A percentile compares a stretch with the other conserved stretches of the same genome.
Evolutionary conservation across 2,329 filamentous ascomycete species (phyloP).

Genomic region (Conoideocrella luteorostrata): DNA sequence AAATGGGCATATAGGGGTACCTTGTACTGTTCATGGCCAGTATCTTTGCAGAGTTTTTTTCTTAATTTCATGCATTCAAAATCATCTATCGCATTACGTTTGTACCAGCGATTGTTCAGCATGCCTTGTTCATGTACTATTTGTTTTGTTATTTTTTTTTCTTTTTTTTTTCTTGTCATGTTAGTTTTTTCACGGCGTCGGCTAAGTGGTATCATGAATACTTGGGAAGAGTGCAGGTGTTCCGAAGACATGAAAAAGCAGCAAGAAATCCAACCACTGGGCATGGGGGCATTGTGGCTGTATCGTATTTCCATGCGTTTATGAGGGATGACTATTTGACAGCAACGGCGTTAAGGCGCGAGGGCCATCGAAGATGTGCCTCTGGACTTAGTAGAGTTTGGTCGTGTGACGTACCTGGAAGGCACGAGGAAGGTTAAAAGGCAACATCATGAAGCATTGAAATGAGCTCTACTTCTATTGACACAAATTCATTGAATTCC

Average conservation of each 20-base stretch:
- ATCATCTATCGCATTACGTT: slow-evolving; percentile 11
- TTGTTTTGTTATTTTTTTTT: slow-evolving; percentile 6
- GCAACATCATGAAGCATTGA: not conserved
- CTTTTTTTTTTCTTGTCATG: not conserved
- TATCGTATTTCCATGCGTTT: slow-evolving; percentile 1
- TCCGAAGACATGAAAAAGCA: slow-evolving; percentile 7
- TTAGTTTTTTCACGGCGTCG: slow-evolving; percentile 17
- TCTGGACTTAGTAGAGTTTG: too few species aligned
- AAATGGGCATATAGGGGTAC: slow-evolving; percentile 2
- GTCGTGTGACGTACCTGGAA: too few species aligned
- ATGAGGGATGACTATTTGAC: slow-evolving; percentile 4
- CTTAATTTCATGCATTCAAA: slow-evolving; percentile 1
- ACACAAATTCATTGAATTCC: not conserved
- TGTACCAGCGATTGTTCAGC: slow-evolving; percentile 9
- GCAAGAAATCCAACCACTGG: not conserved
- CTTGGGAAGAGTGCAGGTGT: slow-evolving; percentile 9
- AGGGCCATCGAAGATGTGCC: too few species aligned
- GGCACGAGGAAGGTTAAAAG: too few species aligned
- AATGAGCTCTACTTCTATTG: not conserved
- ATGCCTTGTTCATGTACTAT: slow-evolving; percentile 11
- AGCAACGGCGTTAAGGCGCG: not conserved
- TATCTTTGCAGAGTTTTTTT: not conserved
- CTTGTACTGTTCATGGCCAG: not conserved
- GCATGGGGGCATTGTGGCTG: not conserved
- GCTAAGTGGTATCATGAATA: slow-evolving; percentile 11